phyloP scores from a whole-genome alignment of 208 protist genomes.

The Wallacemonas sp. region DNA sequence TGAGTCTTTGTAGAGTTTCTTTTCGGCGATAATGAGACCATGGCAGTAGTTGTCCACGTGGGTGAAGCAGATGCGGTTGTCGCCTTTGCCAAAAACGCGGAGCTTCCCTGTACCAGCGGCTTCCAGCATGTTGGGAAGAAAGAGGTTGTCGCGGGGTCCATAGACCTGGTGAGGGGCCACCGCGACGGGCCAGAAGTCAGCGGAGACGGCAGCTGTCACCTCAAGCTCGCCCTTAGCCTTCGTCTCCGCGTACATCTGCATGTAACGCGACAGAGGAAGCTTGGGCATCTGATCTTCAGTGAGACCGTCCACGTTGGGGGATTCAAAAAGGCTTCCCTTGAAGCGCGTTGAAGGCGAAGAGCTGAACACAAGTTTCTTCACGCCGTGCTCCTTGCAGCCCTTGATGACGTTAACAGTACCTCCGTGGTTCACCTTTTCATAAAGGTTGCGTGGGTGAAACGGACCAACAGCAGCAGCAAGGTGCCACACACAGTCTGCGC shows the following conservation, averaged over 20 bases:
- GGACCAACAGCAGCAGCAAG: constrained; percentile 93
- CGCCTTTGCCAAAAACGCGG: constrained; percentile 90
- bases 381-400: constrained; percentile 87
- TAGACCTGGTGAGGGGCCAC: constrained; percentile 96
- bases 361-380: constrained; percentile 93
- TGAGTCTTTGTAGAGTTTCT: constrained; percentile 85
- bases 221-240: constrained; percentile 93
- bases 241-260: constrained; percentile 94
- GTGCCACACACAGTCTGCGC: constrained; percentile 94
- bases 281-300: constrained; percentile 89
- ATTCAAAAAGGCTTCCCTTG: constrained; percentile 84
- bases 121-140: constrained; percentile 95
- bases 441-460: constrained; percentile 89
- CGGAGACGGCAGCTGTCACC: constrained; percentile 63
- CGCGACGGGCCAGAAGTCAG: constrained; percentile 86
- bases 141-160: constrained; percentile 94
- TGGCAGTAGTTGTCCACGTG: constrained; percentile 96
- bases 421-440: constrained; percentile 90
- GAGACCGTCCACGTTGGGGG: constrained; percentile 91
- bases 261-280: constrained; percentile 85
- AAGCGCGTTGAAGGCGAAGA: constrained; percentile 93
- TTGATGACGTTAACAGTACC: constrained; percentile 94
- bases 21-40: constrained; percentile 92
- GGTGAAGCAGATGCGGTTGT: constrained; percentile 95
- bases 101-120: constrained; percentile 92